These are phyloP conservation scores for Rheum nobile DNA, from an alignment of 148 eudicot genomes.

Conservation along the genomic window DNA sequence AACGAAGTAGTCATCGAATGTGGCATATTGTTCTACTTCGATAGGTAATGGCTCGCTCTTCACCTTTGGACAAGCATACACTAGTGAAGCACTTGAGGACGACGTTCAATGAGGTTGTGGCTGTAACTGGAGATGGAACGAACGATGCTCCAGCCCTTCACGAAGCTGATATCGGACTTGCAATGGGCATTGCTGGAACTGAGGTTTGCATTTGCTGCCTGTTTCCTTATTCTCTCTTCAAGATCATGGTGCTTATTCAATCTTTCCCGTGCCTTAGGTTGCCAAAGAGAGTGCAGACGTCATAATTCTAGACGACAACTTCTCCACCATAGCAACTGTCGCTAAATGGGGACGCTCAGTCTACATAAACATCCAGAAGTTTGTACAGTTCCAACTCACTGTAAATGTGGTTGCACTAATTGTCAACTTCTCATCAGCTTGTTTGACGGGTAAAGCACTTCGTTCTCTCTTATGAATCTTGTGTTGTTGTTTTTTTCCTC, in stretches of 20 bases:
- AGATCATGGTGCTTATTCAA: background rate
- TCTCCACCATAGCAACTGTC: conserved; percentile 97
- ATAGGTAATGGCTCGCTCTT: conserved; percentile 96
- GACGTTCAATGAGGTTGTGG: conserved; percentile 94
- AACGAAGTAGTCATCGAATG: background rate
- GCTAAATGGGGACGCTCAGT: conserved; percentile 99
- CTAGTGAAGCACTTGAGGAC: conserved; percentile 88
- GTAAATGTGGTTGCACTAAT: conserved; percentile 87
- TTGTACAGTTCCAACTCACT: conserved; percentile 93
- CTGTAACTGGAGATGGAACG: conserved; percentile 98
- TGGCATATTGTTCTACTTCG: background rate
- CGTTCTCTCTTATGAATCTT: background rate
- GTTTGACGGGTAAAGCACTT: conserved; percentile 55
- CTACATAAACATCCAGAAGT: conserved; percentile 86
- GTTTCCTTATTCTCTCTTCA: background rate
- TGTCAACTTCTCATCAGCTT: conserved; percentile 92
- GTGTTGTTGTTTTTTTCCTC: background rate
- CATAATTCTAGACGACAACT: conserved; percentile 92
- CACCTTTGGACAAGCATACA: conserved; percentile 92
- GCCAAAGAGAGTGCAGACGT: conserved; percentile 99
- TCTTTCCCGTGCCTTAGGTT: conserved; percentile 35
- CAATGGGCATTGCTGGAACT: conserved; percentile 99
- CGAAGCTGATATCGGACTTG: conserved; percentile 99
- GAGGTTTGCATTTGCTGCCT: conserved; percentile 38
- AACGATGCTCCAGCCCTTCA: conserved; percentile 99